Evolutionary conservation across 176 grass and related monocot genomes (phyloP), one percentile per base, ranked within the genome.

Genomic region (Typha latifolia): DNA sequence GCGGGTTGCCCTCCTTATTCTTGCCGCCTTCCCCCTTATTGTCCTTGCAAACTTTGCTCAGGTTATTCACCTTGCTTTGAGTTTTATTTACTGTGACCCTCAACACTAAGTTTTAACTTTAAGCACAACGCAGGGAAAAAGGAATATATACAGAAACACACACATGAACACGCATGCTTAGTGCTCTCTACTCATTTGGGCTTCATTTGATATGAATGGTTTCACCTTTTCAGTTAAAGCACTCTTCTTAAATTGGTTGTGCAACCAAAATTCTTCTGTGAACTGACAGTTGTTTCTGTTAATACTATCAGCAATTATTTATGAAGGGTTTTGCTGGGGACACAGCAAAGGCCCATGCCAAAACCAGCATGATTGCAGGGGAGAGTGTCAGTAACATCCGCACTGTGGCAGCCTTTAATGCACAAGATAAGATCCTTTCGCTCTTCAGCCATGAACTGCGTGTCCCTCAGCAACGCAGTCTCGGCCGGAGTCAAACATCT

Each of bases 381-480:
- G 91, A 96, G 49, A 84, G 87, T 1, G 87, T 96, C 0, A 96
- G 87, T 82, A 96, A 96, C 79, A 96, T 91, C 73, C 87, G 87
- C 57, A 96, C 91, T 0, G 82, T 91, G 73, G 91, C 84, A 5
- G 87, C 91, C 12, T 96, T 96, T 79, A 96, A 96, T 78, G 91
- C 91, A 67, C 87, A 91, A 73, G 84, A 85, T 73, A 96, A 91
- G 76, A 81, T 96, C 49, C 79, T 91, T 24, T 90, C 84, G 14
- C 87, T 96, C 59, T 96, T 96, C 73, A 50, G 81, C 74, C 49
- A 62, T 67, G 81, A 96, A 76, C 82, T 96, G 24, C 79, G 84
- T 13, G 84, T 85, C 12, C 91, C 91, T 49, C 84, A 87, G 63
- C 32, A 56, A 20, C 91, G 84, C 79, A 91, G 87, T 78, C 82